A percentile compares a stretch with the other conserved stretches of the same genome.
phyloP scores from a whole-genome alignment of 2,329 filamentous ascomycete genomes.

The Shiraia sp. region DNA sequence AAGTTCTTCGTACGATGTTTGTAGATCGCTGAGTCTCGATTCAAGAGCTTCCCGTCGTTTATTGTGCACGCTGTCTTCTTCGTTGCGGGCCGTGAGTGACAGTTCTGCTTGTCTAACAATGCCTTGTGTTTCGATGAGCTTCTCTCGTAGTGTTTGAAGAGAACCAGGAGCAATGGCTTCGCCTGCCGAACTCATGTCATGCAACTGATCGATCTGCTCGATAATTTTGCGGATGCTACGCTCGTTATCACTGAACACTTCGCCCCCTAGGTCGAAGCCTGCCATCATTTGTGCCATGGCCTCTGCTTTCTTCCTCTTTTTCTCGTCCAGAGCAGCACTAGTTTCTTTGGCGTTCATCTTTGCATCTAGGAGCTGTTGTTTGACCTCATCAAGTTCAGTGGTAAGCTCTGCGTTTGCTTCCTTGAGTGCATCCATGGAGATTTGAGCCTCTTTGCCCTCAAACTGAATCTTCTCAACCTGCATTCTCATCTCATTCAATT shows the following conservation, averaged over 20 bases:
- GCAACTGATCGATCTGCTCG: conserved; percentile 76
- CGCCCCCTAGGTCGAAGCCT: conserved; percentile 89
- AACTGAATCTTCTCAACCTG: conserved; percentile 94
- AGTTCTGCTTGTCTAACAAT: conserved; percentile 92
- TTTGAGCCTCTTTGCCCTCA: conserved; percentile 93
- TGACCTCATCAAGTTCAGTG: conserved; percentile 87
- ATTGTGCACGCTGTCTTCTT: conserved; percentile 62
- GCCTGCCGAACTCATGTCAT: conserved; percentile 75
- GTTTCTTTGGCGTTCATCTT: conserved; percentile 97
- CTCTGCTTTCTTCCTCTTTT: conserved; percentile 98
- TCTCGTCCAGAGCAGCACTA: conserved; percentile 86
- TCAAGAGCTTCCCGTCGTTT: conserved; percentile 78
- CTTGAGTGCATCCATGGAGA: conserved; percentile 97
- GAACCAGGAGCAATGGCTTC: conserved; percentile 82
- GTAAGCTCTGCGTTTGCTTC: conserved; percentile 95
- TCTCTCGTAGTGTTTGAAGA: conserved; percentile 74
- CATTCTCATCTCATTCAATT: conserved; percentile 94
- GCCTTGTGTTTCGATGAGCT: conserved; percentile 85
- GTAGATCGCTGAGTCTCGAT: conserved; percentile 70
- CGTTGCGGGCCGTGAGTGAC: conserved; percentile 73
- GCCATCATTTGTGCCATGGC: conserved; percentile 99
- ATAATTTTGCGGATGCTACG: conserved; percentile 81
- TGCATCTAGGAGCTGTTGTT: conserved; percentile 92
- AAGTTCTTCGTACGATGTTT: conserved; percentile 82
- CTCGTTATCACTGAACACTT: conserved; percentile 94